Conservation (phyloP, 2,329 filamentous ascomycete genomes). For the Herpotrichia juniperi region DNA sequence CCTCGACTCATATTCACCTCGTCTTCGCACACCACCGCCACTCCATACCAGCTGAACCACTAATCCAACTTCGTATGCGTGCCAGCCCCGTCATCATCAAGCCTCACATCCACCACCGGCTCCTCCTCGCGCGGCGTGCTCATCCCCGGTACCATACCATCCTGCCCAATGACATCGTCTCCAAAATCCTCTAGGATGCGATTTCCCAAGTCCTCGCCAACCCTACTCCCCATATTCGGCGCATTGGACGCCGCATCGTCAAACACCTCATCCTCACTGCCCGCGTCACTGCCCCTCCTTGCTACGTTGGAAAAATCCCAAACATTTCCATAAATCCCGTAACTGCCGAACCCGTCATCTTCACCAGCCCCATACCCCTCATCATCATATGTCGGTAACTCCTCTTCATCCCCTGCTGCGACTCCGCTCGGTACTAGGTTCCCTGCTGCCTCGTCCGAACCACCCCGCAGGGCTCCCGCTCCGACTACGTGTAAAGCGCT, state of each 20-base stretch:
- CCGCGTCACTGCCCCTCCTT: not conserved
- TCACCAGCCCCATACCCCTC: slow-evolving; percentile 30
- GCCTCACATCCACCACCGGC: slow-evolving; percentile 23
- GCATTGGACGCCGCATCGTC: slow-evolving; percentile 31
- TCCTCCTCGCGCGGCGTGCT: slow-evolving; percentile 29
- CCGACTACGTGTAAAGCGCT: slow-evolving; percentile 80
- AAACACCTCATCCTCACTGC: slow-evolving; percentile 9
- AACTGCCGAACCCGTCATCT: slow-evolving; percentile 14
- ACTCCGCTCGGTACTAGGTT: slow-evolving; percentile 41
- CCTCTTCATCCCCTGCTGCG: slow-evolving; percentile 38
- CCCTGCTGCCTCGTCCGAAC: slow-evolving; percentile 38
- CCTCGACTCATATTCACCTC: not conserved
- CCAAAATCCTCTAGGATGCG: slow-evolving; percentile 40
- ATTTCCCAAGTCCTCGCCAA: slow-evolving; percentile 20
- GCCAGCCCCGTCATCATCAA: slow-evolving; percentile 8
- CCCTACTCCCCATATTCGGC: slow-evolving; percentile 25
- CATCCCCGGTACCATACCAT: slow-evolving; percentile 16
- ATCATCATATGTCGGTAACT: slow-evolving; percentile 22
- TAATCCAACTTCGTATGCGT: not conserved
- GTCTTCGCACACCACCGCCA: not conserved
- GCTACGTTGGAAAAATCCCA: slow-evolving; percentile 30
- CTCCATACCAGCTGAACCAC: not conserved
- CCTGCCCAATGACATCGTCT: slow-evolving; percentile 24
- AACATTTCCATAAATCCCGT: slow-evolving; percentile 22
- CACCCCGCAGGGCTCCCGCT: slow-evolving; percentile 48